Percentiles rank a stretch among this genome's conserved stretches.
phyloP scores from a whole-genome alignment of 768 basidiomycete species.

The Glaciozyma antarctica region DNA sequence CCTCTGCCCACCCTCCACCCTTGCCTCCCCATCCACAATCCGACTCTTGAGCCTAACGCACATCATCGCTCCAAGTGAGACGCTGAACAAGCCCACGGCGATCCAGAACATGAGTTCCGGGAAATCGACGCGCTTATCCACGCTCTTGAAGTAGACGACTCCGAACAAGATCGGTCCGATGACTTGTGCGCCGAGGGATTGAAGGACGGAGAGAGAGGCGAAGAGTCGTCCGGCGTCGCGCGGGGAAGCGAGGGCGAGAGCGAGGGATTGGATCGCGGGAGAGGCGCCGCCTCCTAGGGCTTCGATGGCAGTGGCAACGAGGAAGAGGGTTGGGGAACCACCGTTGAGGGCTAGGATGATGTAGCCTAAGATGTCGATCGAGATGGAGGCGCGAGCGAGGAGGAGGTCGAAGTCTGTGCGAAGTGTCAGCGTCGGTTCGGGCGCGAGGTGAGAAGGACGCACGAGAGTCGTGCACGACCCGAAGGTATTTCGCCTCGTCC shows the following conservation, averaged over 20 bases:
- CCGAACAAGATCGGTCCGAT: constrained; percentile 33
- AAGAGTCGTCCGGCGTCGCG: constrained; percentile 32
- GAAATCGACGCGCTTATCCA: constrained; percentile 4
- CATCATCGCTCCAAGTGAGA: neutral
- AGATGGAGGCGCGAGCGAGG: constrained; percentile 28
- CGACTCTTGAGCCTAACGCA: constrained; percentile 16
- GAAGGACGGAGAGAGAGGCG: constrained; percentile 27
- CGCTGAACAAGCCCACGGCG: neutral
- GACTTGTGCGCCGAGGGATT: constrained; percentile 21
- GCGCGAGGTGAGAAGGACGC: neutral
- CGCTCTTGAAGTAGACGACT: constrained; percentile 13
- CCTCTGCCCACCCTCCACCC: neutral
- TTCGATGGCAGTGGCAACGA: constrained; percentile 21
- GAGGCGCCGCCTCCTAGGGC: constrained; percentile 28
- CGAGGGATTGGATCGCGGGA: constrained; percentile 33
- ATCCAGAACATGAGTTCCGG: constrained; percentile 28
- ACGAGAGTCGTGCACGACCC: constrained; percentile 27
- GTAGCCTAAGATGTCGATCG: constrained; percentile 28
- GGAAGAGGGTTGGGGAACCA: constrained; percentile 12
- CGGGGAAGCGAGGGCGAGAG: constrained; percentile 30
- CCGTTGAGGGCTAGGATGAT: constrained; percentile 13
- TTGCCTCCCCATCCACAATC: neutral
- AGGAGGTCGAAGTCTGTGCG: constrained; percentile 33
- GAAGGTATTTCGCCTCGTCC: constrained; percentile 24
- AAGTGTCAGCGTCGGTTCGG: neutral